Conservation (phyloP, 768 basidiomycete species). For the Serendipita vermifera region DNA sequence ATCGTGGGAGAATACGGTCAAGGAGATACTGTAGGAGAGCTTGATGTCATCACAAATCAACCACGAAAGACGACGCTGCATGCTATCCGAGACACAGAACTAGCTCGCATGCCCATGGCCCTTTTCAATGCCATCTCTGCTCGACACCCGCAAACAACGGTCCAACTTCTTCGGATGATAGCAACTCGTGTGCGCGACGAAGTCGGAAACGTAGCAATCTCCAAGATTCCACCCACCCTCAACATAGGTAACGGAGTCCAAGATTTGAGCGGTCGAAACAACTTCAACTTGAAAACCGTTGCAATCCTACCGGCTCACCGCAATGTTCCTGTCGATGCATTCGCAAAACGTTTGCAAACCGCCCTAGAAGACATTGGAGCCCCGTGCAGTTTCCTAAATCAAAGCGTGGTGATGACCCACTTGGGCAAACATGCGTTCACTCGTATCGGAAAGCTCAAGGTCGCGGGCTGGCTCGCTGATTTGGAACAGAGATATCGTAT, state of each 20-base stretch:
- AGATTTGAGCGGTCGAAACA: conserved; percentile 55
- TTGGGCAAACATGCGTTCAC: conserved; percentile 93
- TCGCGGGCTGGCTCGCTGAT: conserved; percentile 87
- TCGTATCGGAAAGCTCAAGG: conserved; percentile 93
- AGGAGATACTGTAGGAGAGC: conserved; percentile 91
- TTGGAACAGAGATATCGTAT: conserved; percentile 87
- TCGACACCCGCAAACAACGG: conserved; percentile 17
- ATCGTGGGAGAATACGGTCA: conserved; percentile 93
- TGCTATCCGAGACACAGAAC: conserved; percentile 94
- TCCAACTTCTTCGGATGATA: conserved; percentile 60
- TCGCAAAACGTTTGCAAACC: conserved; percentile 75
- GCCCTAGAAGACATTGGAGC: conserved; percentile 92
- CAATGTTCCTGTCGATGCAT: conserved; percentile 77
- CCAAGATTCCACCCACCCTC: conserved; percentile 22
- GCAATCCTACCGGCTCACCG: conserved; percentile 81
- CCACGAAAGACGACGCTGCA: conserved; percentile 82
- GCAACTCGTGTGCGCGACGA: conserved; percentile 83
- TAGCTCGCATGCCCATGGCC: conserved; percentile 93
- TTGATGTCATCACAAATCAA: conserved; percentile 92
- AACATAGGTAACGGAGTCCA: conserved; percentile 22
- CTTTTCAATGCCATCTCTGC: conserved; percentile 95
- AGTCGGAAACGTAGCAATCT: conserved; percentile 36
- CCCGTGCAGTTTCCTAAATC: conserved; percentile 82
- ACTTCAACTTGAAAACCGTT: conserved; percentile 85
- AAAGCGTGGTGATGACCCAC: conserved; percentile 81